Evolutionary conservation across 352 stramenopile genomes (phyloP), one percentile per base, ranked within the genome.

Genomic region (Phytopythium sindhum): DNA sequence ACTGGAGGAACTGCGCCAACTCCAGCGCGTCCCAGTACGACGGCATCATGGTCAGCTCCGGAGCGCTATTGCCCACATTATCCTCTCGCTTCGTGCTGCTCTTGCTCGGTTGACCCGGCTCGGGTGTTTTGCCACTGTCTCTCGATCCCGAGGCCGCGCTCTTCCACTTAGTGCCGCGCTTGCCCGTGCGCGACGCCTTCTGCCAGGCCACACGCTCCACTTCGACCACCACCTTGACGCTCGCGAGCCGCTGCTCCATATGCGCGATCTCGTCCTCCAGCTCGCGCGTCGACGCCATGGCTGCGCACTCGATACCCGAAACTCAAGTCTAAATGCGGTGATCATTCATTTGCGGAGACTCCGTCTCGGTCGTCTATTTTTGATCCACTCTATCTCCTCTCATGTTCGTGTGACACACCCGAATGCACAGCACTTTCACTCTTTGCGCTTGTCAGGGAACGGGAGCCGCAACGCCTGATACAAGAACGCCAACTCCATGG

Each of bases 401-500:
- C 12, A 12, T 17, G 47, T 41, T 55, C 70, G 70, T n/a, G 26
- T 47, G 23, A 59, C 11, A n/a, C 41, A 11, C 15, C 19, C n/a
- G n/a, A n/a, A n/a, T n/a, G 15, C 37, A 8, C 37, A 2, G 0
- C 37, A 1, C 37, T 15, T 12, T 44, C 15, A 33, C 51, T 63
- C 11, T 4, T 12, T 35, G 26, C 19, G 24, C 24, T 64, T 67
- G 69, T 62, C 63, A 41, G 72, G 31, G 52, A 82, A 83, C 19
- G 70, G 77, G 8, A 96, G 71, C 12, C 67, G 57, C 21, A 96
- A 55, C 4, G 84, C 81, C 58, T 82, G 77, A 66, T 92, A 91
- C 33, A 96, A 61, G 64, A 96, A 96, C n/a, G 85, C 81, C 51
- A 90, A 86, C 67, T 96, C 85, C 76, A 90, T 89, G 10, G 85